Percentiles rank a stretch among this genome's conserved stretches.
phyloP scores from a whole-genome alignment of 352 stramenopile species.

The Phytophthora sp. region DNA sequence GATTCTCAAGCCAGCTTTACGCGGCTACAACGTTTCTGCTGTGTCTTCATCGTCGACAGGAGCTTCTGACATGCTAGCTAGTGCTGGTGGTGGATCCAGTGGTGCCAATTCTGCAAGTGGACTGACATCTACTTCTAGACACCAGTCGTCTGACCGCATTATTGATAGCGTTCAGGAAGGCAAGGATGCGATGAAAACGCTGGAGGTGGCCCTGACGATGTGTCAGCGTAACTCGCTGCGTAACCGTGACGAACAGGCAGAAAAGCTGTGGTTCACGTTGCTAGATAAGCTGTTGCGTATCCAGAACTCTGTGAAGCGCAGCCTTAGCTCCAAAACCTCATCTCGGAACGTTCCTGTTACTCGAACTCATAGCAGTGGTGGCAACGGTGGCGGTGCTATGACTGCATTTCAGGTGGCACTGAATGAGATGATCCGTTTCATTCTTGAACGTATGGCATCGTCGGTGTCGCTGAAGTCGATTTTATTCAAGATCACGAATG shows the following conservation, averaged over 20 bases:
- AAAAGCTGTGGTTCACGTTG: conserved; percentile 95
- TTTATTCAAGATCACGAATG: conserved; percentile 95
- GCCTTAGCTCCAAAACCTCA: conserved; percentile 78
- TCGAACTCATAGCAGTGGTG: conserved; percentile 42
- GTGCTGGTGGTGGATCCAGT: conserved; percentile 13
- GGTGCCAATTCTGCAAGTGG: conserved; percentile 5
- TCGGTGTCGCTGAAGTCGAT: conserved; percentile 94
- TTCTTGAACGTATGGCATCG: conserved; percentile 94
- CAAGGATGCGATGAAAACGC: conserved; percentile 86
- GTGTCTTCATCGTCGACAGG: conserved; percentile 37
- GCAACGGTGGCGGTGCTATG: conserved; percentile 73
- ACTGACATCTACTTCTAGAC: conserved; percentile 29
- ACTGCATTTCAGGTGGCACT: conserved; percentile 90
- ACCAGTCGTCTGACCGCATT: conserved; percentile 79
- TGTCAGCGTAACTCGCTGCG: conserved; percentile 93
- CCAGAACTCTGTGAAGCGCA: conserved; percentile 91
- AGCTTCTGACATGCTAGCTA: conserved; percentile 42
- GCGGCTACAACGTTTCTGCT: conserved; percentile 69
- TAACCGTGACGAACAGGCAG: conserved; percentile 88
- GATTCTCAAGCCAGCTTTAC: conserved; percentile 86
- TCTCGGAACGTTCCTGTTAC: conserved; percentile 53
- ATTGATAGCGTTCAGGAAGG: conserved; percentile 83
- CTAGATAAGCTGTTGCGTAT: conserved; percentile 93
- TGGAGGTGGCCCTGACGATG: conserved; percentile 92
- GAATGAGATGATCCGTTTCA: conserved; percentile 93